phyloP scores from a whole-genome alignment of 768 basidiomycete genomes.

The Boletellus ananas region DNA sequence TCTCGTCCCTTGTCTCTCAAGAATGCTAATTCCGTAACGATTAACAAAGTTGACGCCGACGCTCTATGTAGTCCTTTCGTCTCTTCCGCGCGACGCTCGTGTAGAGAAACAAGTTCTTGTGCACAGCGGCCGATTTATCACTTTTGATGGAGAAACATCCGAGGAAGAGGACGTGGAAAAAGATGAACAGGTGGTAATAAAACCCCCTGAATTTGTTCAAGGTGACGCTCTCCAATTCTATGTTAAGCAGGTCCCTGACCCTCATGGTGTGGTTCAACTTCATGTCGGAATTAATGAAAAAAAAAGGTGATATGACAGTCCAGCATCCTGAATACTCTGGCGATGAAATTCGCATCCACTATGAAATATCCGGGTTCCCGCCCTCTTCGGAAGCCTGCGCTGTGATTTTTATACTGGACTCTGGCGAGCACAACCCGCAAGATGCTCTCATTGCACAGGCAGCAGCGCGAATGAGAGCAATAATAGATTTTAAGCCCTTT shows the following conservation, averaged over 20 bases:
- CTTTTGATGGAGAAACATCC: slow-evolving; percentile 26
- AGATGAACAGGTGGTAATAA: slow-evolving; percentile 33
- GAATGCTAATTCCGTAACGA: background rate
- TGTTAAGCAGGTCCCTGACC: background rate
- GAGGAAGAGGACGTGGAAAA: slow-evolving; percentile 35
- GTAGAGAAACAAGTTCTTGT: slow-evolving; percentile 74
- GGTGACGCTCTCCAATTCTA: slow-evolving; percentile 30
- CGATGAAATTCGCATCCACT: slow-evolving; percentile 30
- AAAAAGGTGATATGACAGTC: slow-evolving; percentile 14
- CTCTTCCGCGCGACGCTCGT: slow-evolving; percentile 67
- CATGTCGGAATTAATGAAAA: background rate
- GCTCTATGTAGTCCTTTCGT: slow-evolving; percentile 58
- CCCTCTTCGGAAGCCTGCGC: slow-evolving; percentile 39
- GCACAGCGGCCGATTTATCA: slow-evolving; percentile 60
- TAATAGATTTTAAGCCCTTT: slow-evolving; percentile 19
- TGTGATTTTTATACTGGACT: slow-evolving; percentile 42
- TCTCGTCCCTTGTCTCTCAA: background rate
- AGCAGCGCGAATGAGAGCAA: slow-evolving; percentile 11
- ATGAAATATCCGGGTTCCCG: slow-evolving; percentile 48
- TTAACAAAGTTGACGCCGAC: slow-evolving; percentile 32
- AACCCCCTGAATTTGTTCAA: slow-evolving; percentile 37
- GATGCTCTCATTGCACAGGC: slow-evolving; percentile 10
- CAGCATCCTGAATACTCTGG: slow-evolving; percentile 4
- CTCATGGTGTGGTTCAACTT: background rate
- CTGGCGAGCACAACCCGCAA: background rate